Base-by-base conservation (phyloP, 495 filamentous ascomycete species). In the Penicillium pulvis region DNA sequence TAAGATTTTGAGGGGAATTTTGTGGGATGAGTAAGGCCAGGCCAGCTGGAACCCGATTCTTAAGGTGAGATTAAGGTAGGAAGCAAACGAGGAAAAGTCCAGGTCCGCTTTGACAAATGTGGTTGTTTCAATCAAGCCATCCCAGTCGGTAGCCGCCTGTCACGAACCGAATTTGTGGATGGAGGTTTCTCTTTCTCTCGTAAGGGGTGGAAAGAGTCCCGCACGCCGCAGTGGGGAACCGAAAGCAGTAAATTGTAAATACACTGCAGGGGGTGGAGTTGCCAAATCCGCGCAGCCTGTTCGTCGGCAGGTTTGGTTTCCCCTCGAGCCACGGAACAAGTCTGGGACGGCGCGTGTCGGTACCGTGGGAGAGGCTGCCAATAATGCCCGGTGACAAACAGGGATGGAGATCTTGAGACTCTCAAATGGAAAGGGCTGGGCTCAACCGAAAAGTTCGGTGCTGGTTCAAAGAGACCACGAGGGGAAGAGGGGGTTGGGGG, bases 191-290 rank as follows among this genome's bases (percentile, higher is more conserved):
- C 44, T 36, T 17, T 60, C 56, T 52, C 57, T 62, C 58, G 59
- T 50, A 54, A 58, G 45, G 60, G 63, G 57, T 55, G 47, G 49
- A 45, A 41, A 55, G 53, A 30, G 52, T 41, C 12, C 49, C 51
- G 61, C 50, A 59, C 55, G 54, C 59, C 58, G 65, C 49, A 51
- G 54, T 59, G 58, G 62, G 64, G 59, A 55, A 46, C 69, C 68
- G 52, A 69, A 72, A 72, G 64, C 44, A 73, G 74, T 63, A 74
- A 74, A 62, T 71, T 69, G 73, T 74, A 71, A 75, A 77, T 68
- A 75, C 56, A 31, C 62, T 58, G 53, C 61, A 67, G 65, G 61
- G 62, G 54, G 59, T 23, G 55, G 57, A 58, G 57, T 66, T 53
- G 31, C 28, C 24, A 30, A 55, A 30, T 46, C 12, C 8, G 39